A percentile compares a stretch with the other conserved stretches of the same genome.
phyloP scores from a whole-genome alignment of 306 rosid species.

The Acacia crassicarpa region DNA sequence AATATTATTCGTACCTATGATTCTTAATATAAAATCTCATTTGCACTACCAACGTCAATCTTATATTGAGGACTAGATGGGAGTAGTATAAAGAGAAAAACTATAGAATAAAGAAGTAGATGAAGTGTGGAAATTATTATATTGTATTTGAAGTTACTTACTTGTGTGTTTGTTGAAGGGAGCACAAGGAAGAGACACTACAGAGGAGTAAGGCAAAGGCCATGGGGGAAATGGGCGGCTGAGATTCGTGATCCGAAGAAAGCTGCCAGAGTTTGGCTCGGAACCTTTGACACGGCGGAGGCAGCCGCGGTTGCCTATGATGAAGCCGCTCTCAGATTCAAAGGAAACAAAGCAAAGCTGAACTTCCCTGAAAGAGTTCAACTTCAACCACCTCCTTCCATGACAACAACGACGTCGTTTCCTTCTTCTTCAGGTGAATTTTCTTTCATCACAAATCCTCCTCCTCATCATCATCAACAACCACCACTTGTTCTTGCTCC shows the following conservation, averaged over 20 bases:
- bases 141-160: not conserved
- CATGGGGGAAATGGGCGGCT: conserved; percentile 94
- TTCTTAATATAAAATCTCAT: no score
- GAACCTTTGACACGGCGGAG: conserved; percentile 82
- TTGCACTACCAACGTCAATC: no score
- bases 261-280: conserved; percentile 89
- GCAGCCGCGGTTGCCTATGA: conserved; percentile 87
- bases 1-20: no score
- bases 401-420: not conserved
- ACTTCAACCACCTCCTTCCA: not conserved
- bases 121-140: not conserved
- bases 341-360: conserved; percentile 92
- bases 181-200: conserved; percentile 59
- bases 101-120: not conserved
- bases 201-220: conserved; percentile 92
- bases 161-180: conserved; percentile 20
- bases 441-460: conserved; percentile 38
- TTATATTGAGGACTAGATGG: no score
- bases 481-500: not conserved
- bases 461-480: not conserved
- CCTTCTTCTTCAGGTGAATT: conserved; percentile 9
- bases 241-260: conserved; percentile 87
- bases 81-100: not conserved
- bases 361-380: conserved; percentile 87
- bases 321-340: conserved; percentile 82